A percentile compares a stretch with the other conserved stretches of the same genome.
Evolutionary conservation across 306 rosid species (phyloP).

Genomic region (Prunus dulcis): DNA sequence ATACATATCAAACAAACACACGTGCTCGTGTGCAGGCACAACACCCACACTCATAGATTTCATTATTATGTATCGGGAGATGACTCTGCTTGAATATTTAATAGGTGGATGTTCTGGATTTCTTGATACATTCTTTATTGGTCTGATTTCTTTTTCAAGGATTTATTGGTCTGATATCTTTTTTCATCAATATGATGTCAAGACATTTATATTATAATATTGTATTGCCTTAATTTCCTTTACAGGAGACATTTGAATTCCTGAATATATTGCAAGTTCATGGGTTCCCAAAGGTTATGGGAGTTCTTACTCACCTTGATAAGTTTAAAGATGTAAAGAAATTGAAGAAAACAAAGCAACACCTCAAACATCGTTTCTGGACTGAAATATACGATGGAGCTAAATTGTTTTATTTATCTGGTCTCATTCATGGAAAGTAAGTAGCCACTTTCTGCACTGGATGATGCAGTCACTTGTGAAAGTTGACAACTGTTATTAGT

Average conservation of each 20-base stretch:
- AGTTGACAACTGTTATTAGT: not conserved
- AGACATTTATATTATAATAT: not conserved
- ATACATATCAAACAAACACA: not conserved
- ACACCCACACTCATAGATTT: too few relatives aligned
- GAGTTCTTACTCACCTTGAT: slow-evolving; percentile 96
- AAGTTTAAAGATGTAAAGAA: slow-evolving; percentile 76
- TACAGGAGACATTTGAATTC: slow-evolving; percentile 95
- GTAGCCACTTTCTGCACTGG: slow-evolving; percentile 25
- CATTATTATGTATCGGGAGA: not conserved
- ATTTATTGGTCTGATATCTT: not conserved
- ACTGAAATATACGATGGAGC: slow-evolving; percentile 92
- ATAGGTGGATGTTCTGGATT: not conserved
- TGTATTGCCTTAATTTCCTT: not conserved
- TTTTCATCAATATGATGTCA: not conserved
- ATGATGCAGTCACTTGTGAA: not conserved
- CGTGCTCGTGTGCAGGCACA: too few relatives aligned
- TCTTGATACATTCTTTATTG: not conserved
- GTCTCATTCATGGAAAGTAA: slow-evolving; percentile 88
- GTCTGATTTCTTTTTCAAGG: not conserved
- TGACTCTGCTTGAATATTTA: not conserved
- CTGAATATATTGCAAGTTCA: slow-evolving; percentile 89
- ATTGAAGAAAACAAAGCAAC: slow-evolving; percentile 81
- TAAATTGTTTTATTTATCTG: slow-evolving; percentile 87
- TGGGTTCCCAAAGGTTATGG: slow-evolving; percentile 94
- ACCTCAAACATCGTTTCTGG: slow-evolving; percentile 91